Base-by-base conservation (phyloP, 257 asterid genomes). In the Sherardia arvensis region DNA sequence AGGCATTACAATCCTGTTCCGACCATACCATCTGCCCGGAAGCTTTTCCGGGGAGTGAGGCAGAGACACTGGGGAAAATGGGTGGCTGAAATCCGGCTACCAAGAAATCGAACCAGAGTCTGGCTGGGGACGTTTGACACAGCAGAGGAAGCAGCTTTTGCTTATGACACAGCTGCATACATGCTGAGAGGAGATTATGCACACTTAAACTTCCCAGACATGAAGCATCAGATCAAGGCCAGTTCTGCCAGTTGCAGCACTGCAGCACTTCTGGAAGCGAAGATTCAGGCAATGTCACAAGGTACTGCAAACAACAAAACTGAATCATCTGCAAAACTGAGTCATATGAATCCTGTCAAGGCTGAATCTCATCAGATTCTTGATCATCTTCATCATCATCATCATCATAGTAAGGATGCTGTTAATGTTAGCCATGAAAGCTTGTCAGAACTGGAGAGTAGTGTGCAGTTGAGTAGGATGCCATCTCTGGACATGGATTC, bases 401-500 rank as follows among this genome's bases (percentile, higher is more conserved):
- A 53, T 53, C 14, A 70, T 59, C n/a, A 71, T 58, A 61, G 32
- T 18, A 75, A 74, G 77, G 77, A 65, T 28, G 74, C 54, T 30
- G 76, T 43, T 43, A 43, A 66, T 30, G 76, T 43, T 43, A 43
- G 67, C 36, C 65, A 68, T 12, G 84, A 78, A 29, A 30, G 45
- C 49, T 27, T 33, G 54, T 27, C 77, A 47, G 86, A 76, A 56
- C 66, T 40, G 69, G 89, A 82, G 59, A 78, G 69, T 64, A 78
- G 67, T 63, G 85, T 84, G 71, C 95, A 85, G 73, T 60, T 86
- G 22, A 86, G 91, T 78, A 87, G 86, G 73, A 72, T 87, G 79
- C 97, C 97, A 45, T 90, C 97, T 48, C 30, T 87, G 77, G 95
- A 90, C 40, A 87, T 90, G 95, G 97, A 90, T 30, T 72, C 81